Conservation (phyloP, 352 stramenopile species). For the Blastocystis sp. region DNA sequence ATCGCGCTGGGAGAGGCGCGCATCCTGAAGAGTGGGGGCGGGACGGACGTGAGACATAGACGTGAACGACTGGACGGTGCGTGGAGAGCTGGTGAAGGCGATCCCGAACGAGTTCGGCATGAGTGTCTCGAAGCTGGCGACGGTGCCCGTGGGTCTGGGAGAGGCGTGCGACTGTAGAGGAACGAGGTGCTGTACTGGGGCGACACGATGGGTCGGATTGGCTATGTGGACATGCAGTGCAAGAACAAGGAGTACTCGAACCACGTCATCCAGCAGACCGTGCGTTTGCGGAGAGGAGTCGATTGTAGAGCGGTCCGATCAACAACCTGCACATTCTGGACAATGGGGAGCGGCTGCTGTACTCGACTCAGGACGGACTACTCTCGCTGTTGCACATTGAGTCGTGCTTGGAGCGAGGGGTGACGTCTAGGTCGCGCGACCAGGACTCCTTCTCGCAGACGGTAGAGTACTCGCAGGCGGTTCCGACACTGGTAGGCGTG, state of each 20-base stretch:
- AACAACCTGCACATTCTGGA: neutral
- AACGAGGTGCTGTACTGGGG: constrained; percentile 24
- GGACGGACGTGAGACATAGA: neutral
- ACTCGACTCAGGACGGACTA: constrained; percentile 23
- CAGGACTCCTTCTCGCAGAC: constrained; percentile 41
- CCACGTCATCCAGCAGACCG: constrained; percentile 1
- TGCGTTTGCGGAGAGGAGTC: neutral
- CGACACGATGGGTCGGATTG: constrained; percentile 11
- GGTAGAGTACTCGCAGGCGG: neutral
- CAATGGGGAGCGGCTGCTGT: neutral
- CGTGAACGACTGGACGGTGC: neutral
- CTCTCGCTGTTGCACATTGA: constrained; percentile 20
- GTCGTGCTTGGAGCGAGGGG: neutral
- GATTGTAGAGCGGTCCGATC: neutral
- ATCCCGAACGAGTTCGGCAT: neutral
- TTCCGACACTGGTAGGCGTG: neutral
- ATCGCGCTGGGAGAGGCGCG: neutral
- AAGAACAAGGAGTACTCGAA: neutral
- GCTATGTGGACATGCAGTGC: neutral
- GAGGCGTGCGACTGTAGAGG: neutral
- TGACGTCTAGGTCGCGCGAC: neutral
- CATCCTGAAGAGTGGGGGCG: neutral
- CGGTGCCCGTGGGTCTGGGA: neutral
- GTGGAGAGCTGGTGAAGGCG: neutral
- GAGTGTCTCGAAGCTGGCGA: neutral